Evolutionary conservation across 1,284 basidiomycete species (phyloP), one percentile per base, ranked within the genome.

Genomic region (Microbotryomycetes sp.): DNA sequence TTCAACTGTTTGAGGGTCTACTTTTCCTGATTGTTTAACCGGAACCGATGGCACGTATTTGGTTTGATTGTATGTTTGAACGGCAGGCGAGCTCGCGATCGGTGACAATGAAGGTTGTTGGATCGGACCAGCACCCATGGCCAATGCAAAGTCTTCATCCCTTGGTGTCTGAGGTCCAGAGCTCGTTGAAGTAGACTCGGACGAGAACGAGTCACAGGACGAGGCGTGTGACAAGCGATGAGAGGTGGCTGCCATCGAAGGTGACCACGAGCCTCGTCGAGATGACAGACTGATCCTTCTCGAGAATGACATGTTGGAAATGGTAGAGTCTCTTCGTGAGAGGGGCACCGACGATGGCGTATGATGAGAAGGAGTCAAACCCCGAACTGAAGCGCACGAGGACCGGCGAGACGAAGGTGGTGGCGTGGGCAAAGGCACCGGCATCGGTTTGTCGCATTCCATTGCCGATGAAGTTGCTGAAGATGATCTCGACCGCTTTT

Each of bases 381-480:
- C 35, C 18, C 35, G 35, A 41, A 18, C 9, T 41, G 35, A 41
- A 9, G 35, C 9, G 18, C 11, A 11, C 9, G 9, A 41, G 11
- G 35, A 41, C 18, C 11, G 18, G 11, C 35, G 9, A 11, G 11
- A 11, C 35, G 35, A 41, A 18, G 11, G 9, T 41, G 35, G 35
- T 41, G 9, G 11, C 18, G 35, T 9, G 9, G 35, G 35, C 18
- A 18, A 11, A 11, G 35, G 35, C 18, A 41, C 11, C 9, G 35
- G 35, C 11, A 11, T 41, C 18, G 35, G 35, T 41, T 41, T 41
- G 9, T 41, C 35, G 35, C 35, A 41, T 18, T 41, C 35, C 73
- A 88, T 89, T 73, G 77, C 85, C 81, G 9, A 60, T 21, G 41
- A 52, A 45, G 16, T 15, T 52, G 23, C 30, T 26, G 28, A 24